Conservation (phyloP, 352 stramenopile species). For the Phytophthora lateralis region DNA sequence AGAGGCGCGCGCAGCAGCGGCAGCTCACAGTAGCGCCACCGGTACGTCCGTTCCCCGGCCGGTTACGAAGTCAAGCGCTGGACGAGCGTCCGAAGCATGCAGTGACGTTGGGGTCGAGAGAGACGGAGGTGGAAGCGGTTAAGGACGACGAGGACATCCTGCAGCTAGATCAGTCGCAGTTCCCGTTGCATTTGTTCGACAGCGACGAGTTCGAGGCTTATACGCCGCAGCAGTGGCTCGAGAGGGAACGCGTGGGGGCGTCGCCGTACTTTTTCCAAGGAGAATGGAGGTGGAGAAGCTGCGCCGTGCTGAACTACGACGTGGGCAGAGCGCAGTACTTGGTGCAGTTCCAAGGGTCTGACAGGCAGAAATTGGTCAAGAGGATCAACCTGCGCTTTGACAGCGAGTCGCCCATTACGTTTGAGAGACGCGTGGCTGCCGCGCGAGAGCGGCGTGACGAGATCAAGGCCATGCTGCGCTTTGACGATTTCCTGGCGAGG, state of each 20-base stretch:
- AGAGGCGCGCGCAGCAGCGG: constrained; percentile 62
- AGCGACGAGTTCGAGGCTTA: constrained; percentile 84
- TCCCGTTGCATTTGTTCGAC: constrained; percentile 92
- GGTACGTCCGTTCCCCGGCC: constrained; percentile 65
- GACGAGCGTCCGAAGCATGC: constrained; percentile 10
- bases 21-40: constrained; percentile 53
- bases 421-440: constrained; percentile 75
- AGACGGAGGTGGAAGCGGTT: background rate
- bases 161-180: constrained; percentile 91
- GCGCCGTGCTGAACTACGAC: constrained; percentile 70
- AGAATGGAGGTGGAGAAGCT: constrained; percentile 86
- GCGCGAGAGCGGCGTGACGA: constrained; percentile 68
- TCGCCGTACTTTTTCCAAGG: constrained; percentile 88
- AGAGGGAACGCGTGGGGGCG: constrained; percentile 40
- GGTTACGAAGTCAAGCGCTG: constrained; percentile 45
- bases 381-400: constrained; percentile 94
- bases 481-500: constrained; percentile 90
- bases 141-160: constrained; percentile 71
- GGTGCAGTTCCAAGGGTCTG: constrained; percentile 87
- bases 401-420: constrained; percentile 67
- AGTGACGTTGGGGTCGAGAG: background rate
- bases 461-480: constrained; percentile 87
- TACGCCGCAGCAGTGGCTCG: constrained; percentile 80
- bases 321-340: constrained; percentile 67
- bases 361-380: constrained; percentile 86